phyloP scores from a whole-genome alignment of 805 yeast genomes.

The Yarrowia osloensis region DNA sequence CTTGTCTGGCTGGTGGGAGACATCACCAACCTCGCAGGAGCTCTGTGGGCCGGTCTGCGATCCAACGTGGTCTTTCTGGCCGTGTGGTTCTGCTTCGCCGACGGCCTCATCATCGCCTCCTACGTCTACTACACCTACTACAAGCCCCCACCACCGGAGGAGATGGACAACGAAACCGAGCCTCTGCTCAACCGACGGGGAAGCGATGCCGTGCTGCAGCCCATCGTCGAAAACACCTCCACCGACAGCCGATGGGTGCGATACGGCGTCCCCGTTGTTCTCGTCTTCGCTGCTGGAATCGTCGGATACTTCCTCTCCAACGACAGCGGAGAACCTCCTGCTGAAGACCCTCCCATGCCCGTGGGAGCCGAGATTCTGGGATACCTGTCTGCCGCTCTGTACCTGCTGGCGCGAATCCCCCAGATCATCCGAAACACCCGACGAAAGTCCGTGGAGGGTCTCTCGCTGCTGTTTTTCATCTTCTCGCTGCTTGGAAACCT shows the following conservation, averaged over 20 bases:
- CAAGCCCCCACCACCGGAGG: constrained; percentile 13
- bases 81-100: constrained; percentile 76
- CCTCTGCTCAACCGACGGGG: constrained; percentile 41
- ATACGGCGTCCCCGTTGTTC: constrained; percentile 58
- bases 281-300: constrained; percentile 64
- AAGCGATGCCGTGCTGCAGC: constrained; percentile 36
- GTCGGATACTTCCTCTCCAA: constrained; percentile 60
- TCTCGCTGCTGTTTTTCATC: constrained; percentile 76
- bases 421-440: constrained; percentile 80
- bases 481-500: constrained; percentile 74
- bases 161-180: constrained; percentile 32
- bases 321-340: constrained; percentile 36
- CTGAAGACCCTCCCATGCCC: constrained; percentile 36
- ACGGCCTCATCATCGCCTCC: constrained; percentile 56
- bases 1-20: constrained; percentile 75
- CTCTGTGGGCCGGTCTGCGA: constrained; percentile 67
- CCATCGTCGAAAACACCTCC: constrained; percentile 51
- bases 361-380: constrained; percentile 70
- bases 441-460: constrained; percentile 80
- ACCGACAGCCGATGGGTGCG: constrained; percentile 48
- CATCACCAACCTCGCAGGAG: constrained; percentile 63
- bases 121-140: constrained; percentile 54
- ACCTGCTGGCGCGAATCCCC: constrained; percentile 77
- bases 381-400: constrained; percentile 65
- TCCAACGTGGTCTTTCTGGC: constrained; percentile 73